Evolutionary conservation across 441 rosid genomes (phyloP), one percentile per base, ranked within the genome.

Genomic region (Pelargonium fulgidum): DNA sequence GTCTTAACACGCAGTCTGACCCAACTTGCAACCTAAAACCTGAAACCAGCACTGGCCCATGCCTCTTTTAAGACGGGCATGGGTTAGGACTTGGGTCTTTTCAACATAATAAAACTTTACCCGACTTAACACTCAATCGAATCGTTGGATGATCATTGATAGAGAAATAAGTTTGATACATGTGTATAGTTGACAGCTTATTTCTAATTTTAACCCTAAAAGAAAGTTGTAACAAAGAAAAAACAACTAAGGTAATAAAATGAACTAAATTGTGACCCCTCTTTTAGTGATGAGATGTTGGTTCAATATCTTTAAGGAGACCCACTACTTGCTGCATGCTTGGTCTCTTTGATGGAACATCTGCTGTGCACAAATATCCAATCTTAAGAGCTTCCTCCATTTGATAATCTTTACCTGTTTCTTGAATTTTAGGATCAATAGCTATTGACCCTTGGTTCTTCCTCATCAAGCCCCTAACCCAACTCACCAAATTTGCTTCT

Each of bases 281-380:
- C 33, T 66, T 85, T 29, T 85, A 82, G 67, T 80, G 78, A 70
- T 74, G 74, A 71, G 71, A 45, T 66, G 73, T 74, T 2, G 96
- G 90, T 80, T 93, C 93, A 8, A 91, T 86, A 48, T 93, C 98
- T 81, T 93, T 93, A 70, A 93, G 96, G 71, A 93, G 91, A 65
- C 98, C 97, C 47, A 93, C 98, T 64, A 93, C 83, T 79, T 93
- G 98, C 66, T 93, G 98, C 90, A 89, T 93, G 80, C 89, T 93
- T 8, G 98, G 98, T 42, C 97, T 86, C 80, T 93, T 93, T 8
- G 81, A 81, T 0, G 97, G 96, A 72, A 84, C 83, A 45, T 89
- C 96, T 3, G 97, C 96, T 0, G 97, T 93, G 83, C 98, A 93
- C 14, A 93, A 88, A 70, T 90, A 90, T 16, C 96, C 98, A 12